These are phyloP conservation scores for Neonectria magnoliae DNA, from an alignment of 2,329 filamentous ascomycete species.

Conservation along the genomic window DNA sequence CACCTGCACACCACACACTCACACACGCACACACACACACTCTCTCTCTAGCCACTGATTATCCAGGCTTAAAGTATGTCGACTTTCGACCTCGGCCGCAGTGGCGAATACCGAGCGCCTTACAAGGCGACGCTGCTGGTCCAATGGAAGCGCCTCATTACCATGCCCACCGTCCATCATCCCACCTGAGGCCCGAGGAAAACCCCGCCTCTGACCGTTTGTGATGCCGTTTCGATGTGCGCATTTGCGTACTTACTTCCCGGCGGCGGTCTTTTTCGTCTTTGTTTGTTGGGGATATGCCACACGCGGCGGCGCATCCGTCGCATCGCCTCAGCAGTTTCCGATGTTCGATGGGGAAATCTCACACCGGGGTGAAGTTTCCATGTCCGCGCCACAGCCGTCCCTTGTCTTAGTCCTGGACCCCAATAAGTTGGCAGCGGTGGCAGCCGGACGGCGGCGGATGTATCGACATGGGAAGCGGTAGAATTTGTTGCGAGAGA, in stretches of 20 bases:
- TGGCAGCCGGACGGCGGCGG: not conserved
- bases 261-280: not conserved
- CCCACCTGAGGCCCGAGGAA: not conserved
- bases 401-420: not conserved
- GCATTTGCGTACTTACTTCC: not conserved
- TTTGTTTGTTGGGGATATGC: not conserved
- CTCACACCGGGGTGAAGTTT: not conserved
- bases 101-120: not conserved
- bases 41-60: not conserved
- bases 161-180: not conserved
- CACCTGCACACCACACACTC: not conserved
- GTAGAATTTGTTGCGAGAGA: not conserved
- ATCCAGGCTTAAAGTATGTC: not conserved
- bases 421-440: not conserved
- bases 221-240: not conserved
- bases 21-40: no score
- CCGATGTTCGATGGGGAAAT: no score
- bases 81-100: not conserved
- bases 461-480: not conserved
- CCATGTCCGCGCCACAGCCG: not conserved
- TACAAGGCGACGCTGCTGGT: not conserved
- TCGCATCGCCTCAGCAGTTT: not conserved
- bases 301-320: not conserved
- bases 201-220: not conserved
- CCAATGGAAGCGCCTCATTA: constrained; percentile 3